Percentiles rank a stretch among this genome's conserved stretches.
Conservation (phyloP, 345 rosid genomes). For the Eucalyptus pauciflora region DNA sequence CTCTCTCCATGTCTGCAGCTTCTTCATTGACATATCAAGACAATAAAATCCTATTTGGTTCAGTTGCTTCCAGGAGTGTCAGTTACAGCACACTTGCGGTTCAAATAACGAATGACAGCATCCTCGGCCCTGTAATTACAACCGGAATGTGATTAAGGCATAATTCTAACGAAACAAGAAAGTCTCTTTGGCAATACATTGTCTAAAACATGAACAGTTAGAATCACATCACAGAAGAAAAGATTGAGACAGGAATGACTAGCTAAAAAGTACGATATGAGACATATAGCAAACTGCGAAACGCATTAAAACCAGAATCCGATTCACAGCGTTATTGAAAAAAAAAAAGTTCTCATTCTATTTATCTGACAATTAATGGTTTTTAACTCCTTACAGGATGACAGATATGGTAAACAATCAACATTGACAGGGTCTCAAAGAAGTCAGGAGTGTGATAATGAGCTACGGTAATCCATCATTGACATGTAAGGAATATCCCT, state of each 20-base stretch:
- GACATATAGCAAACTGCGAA: too few relatives aligned
- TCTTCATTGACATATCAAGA: neutral
- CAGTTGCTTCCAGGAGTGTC: slow-evolving; percentile 2
- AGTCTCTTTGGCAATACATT: neutral
- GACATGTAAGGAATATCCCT: too few relatives aligned
- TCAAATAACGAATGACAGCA: slow-evolving; percentile 11
- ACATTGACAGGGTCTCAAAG: too few relatives aligned
- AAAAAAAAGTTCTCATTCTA: too few relatives aligned
- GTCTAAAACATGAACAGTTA: neutral
- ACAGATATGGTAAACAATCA: too few relatives aligned
- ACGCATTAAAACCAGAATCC: too few relatives aligned
- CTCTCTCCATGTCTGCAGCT: neutral
- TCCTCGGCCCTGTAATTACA: slow-evolving; percentile 4
- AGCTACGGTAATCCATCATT: too few relatives aligned
- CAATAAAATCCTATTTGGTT: neutral
- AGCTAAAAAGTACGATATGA: too few relatives aligned
- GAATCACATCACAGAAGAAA: neutral
- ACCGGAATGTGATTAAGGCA: neutral
- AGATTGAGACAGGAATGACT: neutral
- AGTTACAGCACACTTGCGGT: slow-evolving; percentile 3
- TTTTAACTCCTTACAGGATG: too few relatives aligned
- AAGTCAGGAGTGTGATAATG: too few relatives aligned
- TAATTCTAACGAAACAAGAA: neutral
- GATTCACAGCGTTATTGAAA: too few relatives aligned
- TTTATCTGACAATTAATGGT: too few relatives aligned